Base-by-base conservation (phyloP, 1,139 yeast species). In the Diutina scorzettiae region DNA sequence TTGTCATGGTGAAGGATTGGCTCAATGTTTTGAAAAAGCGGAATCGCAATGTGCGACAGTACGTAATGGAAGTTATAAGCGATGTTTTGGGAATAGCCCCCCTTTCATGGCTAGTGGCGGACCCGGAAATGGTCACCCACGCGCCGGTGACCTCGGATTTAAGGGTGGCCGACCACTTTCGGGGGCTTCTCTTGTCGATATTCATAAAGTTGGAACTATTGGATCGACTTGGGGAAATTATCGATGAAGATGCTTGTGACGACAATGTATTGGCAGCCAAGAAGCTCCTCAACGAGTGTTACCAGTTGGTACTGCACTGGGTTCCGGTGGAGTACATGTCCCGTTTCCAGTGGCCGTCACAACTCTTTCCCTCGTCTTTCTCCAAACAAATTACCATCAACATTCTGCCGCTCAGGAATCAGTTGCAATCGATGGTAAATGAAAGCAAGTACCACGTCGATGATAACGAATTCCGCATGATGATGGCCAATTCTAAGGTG, bases 401-500 rank as follows among this genome's bases (percentile, higher is more conserved):
- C 14, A 6, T 27, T 5, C 5, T 5, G 5, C 30, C 30, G 14
- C 14, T 27, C 11, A 5, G 14, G 12, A 5, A 7, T 14, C 30
- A 12, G 5, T 12, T 27, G n/a, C 30, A 27, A 9, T 11, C 30
- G 5, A 27, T 27, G 30, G 30, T 27, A 5, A 27, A 27, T 12
- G 14, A 11, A 11, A 11, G 14, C 30, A 27, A 27, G 30, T 66
- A 67, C 27, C 68, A 72, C 42, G 66, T 82, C 27, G 95, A 85
- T 52, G 96, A 87, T 45, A 50, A 65, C 0, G 81, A 80, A 41
- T 76, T 89, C 51, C 79, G 82, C 50, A 69, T 71, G 44, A 65
- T 84, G 63, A 66, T 91, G 6, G 62, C 65, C 34, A 80, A 80
- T 42, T 78, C 95, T 0, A 78, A 72, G 48, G 87, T 91, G 1